Base-by-base conservation (phyloP, 1,284 basidiomycete species). In the Sanghuangporus weigelae region DNA sequence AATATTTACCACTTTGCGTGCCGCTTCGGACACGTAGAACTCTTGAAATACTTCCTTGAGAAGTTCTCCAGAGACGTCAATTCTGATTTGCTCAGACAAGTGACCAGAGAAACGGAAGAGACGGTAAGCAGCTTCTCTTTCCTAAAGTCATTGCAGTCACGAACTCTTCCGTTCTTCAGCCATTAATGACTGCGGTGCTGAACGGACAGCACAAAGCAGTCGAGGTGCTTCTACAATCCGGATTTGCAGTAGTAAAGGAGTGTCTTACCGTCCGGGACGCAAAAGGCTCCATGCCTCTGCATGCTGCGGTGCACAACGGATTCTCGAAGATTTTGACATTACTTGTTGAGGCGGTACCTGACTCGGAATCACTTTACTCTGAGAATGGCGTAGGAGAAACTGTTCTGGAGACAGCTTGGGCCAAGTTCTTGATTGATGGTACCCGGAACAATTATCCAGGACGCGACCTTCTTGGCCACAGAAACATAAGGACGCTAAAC, bases 331-430 rank as follows among this genome's bases (percentile, higher is more conserved):
- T 82, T 16, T 71, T 74, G 1, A 67, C 74, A 23, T 56, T 76
- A 14, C 70, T 86, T 31, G 66, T 81, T 31, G 71, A 73, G 1
- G 73, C 72, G 2, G 72, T 74, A 0, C 63, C 53, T 50, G 54
- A 26, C 23, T 35, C 72, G 0, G 76, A 79, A 23, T 74, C 72
- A 0, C 69, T 84, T 5, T 74, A 75, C 60, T 71, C 76, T 44
- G 84, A 86, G 69, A 80, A 85, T 67, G 79, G 79, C 21, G 81
- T 85, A 6, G 85, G 84, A 3, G 77, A 80, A 61, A 83, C 81
- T 0, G 76, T 81, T 0, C 67, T 81, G 4, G 85, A 86, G 63
- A 76, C 78, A 44, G 76, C 76, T 2, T 57, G 60, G 10, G 69
- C 67, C 23, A 53, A 69, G 14, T 67, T 64, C 55, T 69, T 76